Conservation (phyloP, 2,329 filamentous ascomycete species). For the Fusarium sambucinum region DNA sequence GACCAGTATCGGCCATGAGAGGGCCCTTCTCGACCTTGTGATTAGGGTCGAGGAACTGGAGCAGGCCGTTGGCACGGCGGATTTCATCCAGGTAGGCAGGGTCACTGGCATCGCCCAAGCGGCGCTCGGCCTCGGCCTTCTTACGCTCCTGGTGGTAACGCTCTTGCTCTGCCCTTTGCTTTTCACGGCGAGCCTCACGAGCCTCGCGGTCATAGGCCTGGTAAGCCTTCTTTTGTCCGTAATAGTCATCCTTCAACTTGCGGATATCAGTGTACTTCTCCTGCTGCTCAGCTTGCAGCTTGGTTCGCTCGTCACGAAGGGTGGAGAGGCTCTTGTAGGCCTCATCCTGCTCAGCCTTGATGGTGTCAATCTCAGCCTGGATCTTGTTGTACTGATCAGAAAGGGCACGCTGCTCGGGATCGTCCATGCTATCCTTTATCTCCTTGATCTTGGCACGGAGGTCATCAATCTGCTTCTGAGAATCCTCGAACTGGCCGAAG, state of each 20-base stretch:
- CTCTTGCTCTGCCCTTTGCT: conserved; percentile 83
- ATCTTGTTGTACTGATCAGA: conserved; percentile 88
- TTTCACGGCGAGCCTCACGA: conserved; percentile 80
- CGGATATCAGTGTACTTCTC: conserved; percentile 85
- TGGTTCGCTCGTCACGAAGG: conserved; percentile 87
- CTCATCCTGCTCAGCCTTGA: conserved; percentile 93
- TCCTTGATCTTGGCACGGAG: conserved; percentile 88
- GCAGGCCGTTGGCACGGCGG: conserved; percentile 84
- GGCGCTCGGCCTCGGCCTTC: conserved; percentile 79
- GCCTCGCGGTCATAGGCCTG: conserved; percentile 86
- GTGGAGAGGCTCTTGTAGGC: conserved; percentile 88
- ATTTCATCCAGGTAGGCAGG: conserved; percentile 95
- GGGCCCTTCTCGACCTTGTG: conserved; percentile 74
- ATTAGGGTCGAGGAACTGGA: conserved; percentile 89
- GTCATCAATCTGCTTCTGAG: conserved; percentile 90
- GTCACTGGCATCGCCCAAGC: conserved; percentile 84
- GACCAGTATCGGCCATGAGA: conserved; percentile 74
- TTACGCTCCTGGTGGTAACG: conserved; percentile 77
- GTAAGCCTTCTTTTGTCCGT: conserved; percentile 82
- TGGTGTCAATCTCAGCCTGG: conserved; percentile 86
- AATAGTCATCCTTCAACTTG: conserved; percentile 91
- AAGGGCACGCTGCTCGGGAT: conserved; percentile 89
- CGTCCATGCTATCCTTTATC: conserved; percentile 88
- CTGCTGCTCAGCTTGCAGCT: conserved; percentile 86
- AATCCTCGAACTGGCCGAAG: conserved; percentile 85